Evolutionary conservation across 495 filamentous ascomycete species (phyloP), one percentile per base, ranked within the genome.

Genomic region (Ramalina intermedia): DNA sequence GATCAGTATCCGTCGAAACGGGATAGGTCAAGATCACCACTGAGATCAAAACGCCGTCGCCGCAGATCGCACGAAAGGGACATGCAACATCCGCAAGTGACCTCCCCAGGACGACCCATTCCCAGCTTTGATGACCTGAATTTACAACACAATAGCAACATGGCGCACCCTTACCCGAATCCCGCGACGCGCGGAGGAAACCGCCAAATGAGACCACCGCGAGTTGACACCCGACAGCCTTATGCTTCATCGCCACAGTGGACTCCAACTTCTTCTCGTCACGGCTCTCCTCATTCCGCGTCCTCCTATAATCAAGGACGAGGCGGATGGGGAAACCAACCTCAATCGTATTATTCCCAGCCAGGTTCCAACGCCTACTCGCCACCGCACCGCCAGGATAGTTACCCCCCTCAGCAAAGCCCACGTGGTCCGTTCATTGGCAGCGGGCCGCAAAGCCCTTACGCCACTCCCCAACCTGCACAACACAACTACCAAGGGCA

Each of bases 261-360:
- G 37, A 78, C 72, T 26, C 73, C 80, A 33, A 70, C 66, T 45
- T 74, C 72, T 35, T 80, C 79, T n/a, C 74, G 74, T 53, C 78
- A 79, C 52, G 75, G 72, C 20, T 87, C 81, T 9, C 83, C 85
- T 35, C 75, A 75, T 37, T 71, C 75, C 8, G 71, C 74, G 43
- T 87, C 83, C 23, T 80, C 83, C 1, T 81, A 81, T 61, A 66
- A 64, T 36, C 63, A 63, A 46, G 69, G 71, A 26, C 68, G 77
- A 55, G 75, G 74, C 20, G 73, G 73, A 23, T 76, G 79, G 66
- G 67, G 65, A 52, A 75, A 75, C 54, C 74, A 67, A 51, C 62
- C 66, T 33, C 72, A 72, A 56, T 69, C 69, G 37, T 78, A 76
- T 56, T 71, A 68, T 38, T 73, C 72, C 41, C 76, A 75, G 52